phyloP scores from a whole-genome alignment of 169 alveolate genomes.

The Theileria sp. region DNA sequence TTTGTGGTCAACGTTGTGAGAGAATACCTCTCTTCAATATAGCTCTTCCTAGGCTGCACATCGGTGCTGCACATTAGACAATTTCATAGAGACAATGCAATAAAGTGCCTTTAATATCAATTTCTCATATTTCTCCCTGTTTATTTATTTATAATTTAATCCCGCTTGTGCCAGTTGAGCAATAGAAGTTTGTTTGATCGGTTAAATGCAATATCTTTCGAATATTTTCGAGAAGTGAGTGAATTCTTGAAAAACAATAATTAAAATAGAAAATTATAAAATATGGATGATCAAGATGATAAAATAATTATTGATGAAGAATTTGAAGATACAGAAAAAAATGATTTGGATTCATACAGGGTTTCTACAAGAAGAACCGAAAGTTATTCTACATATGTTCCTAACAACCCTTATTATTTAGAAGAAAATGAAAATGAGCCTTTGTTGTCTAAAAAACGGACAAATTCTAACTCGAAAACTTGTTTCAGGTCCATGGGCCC shows the following conservation, averaged over 20 bases:
- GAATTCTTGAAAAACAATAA: background rate
- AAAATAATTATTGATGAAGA: conserved; percentile 22
- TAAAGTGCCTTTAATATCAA: conserved; percentile 19
- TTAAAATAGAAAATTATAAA: background rate
- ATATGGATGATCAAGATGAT: conserved; percentile 13
- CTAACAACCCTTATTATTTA: conserved; percentile 6
- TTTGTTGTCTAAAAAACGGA: conserved; percentile 27
- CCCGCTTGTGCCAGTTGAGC: background rate
- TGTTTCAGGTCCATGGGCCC: conserved; percentile 33
- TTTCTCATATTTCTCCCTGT: background rate
- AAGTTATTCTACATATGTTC: conserved; percentile 46
- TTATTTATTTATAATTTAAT: no score
- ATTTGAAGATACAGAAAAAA: background rate
- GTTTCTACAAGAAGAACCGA: conserved; percentile 25
- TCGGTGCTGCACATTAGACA: conserved; percentile 35
- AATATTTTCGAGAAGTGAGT: background rate
- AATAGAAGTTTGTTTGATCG: background rate
- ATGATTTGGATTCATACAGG: conserved; percentile 22
- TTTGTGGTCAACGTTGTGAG: conserved; percentile 2
- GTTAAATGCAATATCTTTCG: background rate
- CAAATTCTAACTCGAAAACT: background rate
- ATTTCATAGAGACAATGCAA: background rate
- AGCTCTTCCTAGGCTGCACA: conserved; percentile 11
- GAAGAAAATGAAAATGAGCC: conserved; percentile 41
- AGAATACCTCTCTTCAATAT: conserved; percentile 13